Evolutionary conservation across 1,139 yeast species (phyloP), one percentile per base, ranked within the genome.

Genomic region (Blastobotrys apis): DNA sequence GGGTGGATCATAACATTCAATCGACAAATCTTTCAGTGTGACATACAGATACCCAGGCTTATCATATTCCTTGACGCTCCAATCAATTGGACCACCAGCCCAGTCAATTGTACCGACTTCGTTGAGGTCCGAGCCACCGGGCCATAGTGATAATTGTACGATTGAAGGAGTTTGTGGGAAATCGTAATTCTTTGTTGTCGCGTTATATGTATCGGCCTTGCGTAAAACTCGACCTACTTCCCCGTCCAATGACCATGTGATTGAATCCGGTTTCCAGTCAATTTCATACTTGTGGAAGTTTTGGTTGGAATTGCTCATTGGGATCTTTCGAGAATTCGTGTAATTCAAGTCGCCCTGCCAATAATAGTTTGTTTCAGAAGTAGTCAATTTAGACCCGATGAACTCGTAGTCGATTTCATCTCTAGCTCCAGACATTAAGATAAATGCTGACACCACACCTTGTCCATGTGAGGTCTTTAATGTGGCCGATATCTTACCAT

Each of bases 101-200:
- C 97, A 90, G 53, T 77, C 83, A 52, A 81, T 73, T 15, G 97
- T 90, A 62, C 97, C 97, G 37, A 69, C 66, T 30, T 79, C 80
- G 60, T 77, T 78, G 39, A 72, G 56, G 21, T 78, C 67, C 49
- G 74, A 75, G 49, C 97, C 97, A 64, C 85, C 97, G 3, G 97
- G 95, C 97, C 97, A 90, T 50, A 90, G 65, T 4, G 95, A 87
- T 45, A 86, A 67, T 67, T 90, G 95, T 47, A 90, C 67, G 60
- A 94, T 77, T 41, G 92, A 72, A 1, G 97, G 97, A 3, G 97
- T 87, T 67, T 86, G 94, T n/a, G 97, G 97, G 69, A 64, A 90
- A 49, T 67, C 66, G 67, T 80, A 86, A 19, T 59, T 57, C 8
- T 77, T 69, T 9, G 75, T 51, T 15, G 95, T 84, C 4, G 65